A percentile compares a stretch with the other conserved stretches of the same genome.
Conservation (phyloP, 805 yeast species). For the Sugiyamaella floridensis region DNA sequence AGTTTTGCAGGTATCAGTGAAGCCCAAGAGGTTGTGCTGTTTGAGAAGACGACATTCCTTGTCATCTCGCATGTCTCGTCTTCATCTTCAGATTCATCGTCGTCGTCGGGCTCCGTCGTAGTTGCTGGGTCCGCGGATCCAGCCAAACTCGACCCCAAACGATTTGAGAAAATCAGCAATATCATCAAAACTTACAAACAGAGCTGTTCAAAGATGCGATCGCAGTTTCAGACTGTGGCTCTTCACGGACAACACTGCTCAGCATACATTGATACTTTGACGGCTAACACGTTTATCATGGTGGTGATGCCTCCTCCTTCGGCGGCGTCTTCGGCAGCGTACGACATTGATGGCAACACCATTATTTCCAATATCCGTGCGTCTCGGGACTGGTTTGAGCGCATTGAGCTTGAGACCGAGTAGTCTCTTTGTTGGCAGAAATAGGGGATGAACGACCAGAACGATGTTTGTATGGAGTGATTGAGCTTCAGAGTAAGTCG, state of each 20-base stretch:
- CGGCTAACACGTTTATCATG: constrained; percentile 39
- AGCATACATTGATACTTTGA: constrained; percentile 36
- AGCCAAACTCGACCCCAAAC: constrained; percentile 64
- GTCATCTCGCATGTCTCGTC: constrained; percentile 51
- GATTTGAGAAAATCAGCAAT: constrained; percentile 90
- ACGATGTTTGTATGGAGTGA: too few species aligned
- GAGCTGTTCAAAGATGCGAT: constrained; percentile 77
- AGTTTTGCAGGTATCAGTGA: constrained; percentile 66
- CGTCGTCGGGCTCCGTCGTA: constrained; percentile 7
- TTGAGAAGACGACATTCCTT: constrained; percentile 88
- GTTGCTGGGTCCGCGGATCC: background rate
- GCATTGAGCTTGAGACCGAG: constrained; percentile 26
- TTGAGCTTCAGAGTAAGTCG: too few species aligned
- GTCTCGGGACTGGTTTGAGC: constrained; percentile 34
- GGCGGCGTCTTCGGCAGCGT: constrained; percentile 8
- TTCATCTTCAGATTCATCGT: constrained; percentile 12
- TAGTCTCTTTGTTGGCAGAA: background rate
- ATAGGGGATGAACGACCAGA: too few species aligned
- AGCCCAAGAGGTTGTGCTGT: constrained; percentile 84
- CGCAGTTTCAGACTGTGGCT: constrained; percentile 72
- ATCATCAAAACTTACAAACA: constrained; percentile 93
- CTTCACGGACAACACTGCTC: constrained; percentile 47
- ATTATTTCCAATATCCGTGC: constrained; percentile 34
- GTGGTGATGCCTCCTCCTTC: constrained; percentile 33
- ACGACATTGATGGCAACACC: constrained; percentile 26